These are phyloP conservation scores for Styphnolobium japonicum DNA, from an alignment of 306 rosid genomes.

Conservation along the genomic window DNA sequence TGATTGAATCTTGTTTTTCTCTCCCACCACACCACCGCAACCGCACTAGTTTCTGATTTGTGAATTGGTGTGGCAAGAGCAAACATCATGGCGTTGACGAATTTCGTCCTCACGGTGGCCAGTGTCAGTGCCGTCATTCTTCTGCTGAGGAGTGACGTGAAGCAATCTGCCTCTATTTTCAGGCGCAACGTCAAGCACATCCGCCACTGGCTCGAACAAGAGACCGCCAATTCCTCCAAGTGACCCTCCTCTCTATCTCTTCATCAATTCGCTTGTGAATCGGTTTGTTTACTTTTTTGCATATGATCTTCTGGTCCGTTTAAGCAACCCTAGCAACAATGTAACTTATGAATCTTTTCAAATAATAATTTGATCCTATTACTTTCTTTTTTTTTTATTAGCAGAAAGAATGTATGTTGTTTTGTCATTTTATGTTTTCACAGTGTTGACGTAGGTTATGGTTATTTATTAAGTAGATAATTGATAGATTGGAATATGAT, in stretches of 20 bases:
- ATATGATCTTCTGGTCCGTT: neutral
- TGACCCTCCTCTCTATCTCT: no score
- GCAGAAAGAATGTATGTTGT: no score
- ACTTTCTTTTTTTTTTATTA: no score
- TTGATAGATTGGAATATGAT: conserved; percentile 7
- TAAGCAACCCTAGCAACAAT: neutral
- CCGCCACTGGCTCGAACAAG: conserved; percentile 57
- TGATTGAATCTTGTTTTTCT: no score
- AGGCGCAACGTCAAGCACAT: conserved; percentile 47
- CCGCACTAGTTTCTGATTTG: neutral
- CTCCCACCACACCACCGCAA: no score
- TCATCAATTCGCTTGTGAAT: no score
- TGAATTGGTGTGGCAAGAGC: neutral
- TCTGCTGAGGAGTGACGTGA: conserved; percentile 53
- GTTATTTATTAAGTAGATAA: neutral
- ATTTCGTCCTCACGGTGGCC: conserved; percentile 50
- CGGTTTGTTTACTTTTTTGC: neutral
- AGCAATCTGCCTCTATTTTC: conserved; percentile 43
- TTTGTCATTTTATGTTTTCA: no score
- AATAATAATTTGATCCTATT: neutral
- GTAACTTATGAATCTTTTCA: neutral
- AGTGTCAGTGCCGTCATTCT: conserved; percentile 51
- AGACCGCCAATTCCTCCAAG: conserved; percentile 47
- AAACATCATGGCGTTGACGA: conserved; percentile 40
- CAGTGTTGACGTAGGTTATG: neutral